Conservation (phyloP, 257 asterid species). For the Lithospermum erythrorhizon region DNA sequence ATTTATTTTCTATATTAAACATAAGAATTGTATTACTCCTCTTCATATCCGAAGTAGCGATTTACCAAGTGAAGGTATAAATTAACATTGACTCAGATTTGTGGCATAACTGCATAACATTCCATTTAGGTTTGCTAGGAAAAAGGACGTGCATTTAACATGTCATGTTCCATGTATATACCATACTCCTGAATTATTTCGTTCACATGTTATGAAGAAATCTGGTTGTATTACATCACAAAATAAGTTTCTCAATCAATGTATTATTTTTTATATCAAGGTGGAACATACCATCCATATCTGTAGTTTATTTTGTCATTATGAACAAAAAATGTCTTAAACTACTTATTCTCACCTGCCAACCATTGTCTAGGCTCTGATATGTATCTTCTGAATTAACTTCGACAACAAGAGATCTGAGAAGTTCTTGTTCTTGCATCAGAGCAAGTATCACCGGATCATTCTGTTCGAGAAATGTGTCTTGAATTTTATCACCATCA, state of each 20-base stretch:
- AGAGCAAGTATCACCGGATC: conserved; percentile 74
- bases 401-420: conserved; percentile 78
- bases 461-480: conserved; percentile 74
- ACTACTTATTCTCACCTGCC: conserved; percentile 48
- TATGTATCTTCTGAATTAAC: conserved; percentile 68
- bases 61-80: too few relatives aligned
- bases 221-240: background rate
- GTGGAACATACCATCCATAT: background rate
- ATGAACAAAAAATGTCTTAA: background rate
- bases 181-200: background rate
- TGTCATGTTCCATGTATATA: background rate
- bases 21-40: too few relatives aligned
- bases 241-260: too few relatives aligned
- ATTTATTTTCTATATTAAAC: too few relatives aligned
- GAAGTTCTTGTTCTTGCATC: conserved; percentile 93
- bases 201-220: background rate
- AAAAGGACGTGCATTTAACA: conserved; percentile 16
- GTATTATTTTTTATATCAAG: too few relatives aligned
- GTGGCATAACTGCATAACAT: conserved; percentile 95
- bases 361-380: conserved; percentile 74
- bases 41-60: too few relatives aligned
- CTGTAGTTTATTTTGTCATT: background rate
- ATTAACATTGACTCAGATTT: conserved; percentile 42
- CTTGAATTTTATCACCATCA: conserved; percentile 35
- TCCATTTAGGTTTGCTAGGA: conserved; percentile 61